Conservation (phyloP, 2,329 filamentous ascomycete genomes). For the Magnaporthiopsis poae region DNA sequence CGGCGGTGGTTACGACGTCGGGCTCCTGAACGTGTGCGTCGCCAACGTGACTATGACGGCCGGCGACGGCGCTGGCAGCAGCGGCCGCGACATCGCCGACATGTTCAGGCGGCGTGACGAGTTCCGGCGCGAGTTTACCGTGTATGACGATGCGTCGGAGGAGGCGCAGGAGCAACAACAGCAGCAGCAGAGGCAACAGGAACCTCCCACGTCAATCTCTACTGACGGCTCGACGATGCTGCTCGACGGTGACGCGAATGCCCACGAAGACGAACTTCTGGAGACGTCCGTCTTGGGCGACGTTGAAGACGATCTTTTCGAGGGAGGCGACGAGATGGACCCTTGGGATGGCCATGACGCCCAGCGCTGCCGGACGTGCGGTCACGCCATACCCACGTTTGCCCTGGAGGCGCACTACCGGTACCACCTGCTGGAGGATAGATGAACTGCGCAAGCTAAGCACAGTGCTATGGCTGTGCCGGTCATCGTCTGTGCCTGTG, state of each 20-base stretch:
- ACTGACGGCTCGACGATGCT: too few species aligned
- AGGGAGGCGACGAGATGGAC: constrained; percentile 6
- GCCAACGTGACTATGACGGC: constrained; percentile 63
- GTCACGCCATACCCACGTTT: constrained; percentile 19
- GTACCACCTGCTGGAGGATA: constrained; percentile 18
- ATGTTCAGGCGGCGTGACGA: constrained; percentile 75
- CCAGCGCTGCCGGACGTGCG: constrained; percentile 18
- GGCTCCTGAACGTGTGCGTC: constrained; percentile 76
- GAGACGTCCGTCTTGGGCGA: background rate
- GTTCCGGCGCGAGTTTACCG: constrained; percentile 56
- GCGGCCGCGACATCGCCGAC: constrained; percentile 65
- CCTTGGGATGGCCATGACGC: constrained; percentile 9
- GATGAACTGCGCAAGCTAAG: too few species aligned
- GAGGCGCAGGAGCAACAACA: background rate
- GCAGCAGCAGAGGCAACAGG: background rate
- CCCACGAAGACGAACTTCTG: background rate
- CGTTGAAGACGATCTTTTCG: background rate
- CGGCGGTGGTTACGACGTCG: constrained; percentile 65
- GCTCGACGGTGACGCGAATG: background rate
- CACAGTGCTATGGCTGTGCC: too few species aligned
- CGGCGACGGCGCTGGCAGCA: constrained; percentile 36
- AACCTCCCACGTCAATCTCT: background rate
- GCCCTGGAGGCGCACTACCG: constrained; percentile 20
- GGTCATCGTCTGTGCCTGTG: too few species aligned
- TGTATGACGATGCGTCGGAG: constrained; percentile 30